Evolutionary conservation across 1,284 basidiomycete genomes (phyloP).

Genomic region (Leccinum griseonigrum): DNA sequence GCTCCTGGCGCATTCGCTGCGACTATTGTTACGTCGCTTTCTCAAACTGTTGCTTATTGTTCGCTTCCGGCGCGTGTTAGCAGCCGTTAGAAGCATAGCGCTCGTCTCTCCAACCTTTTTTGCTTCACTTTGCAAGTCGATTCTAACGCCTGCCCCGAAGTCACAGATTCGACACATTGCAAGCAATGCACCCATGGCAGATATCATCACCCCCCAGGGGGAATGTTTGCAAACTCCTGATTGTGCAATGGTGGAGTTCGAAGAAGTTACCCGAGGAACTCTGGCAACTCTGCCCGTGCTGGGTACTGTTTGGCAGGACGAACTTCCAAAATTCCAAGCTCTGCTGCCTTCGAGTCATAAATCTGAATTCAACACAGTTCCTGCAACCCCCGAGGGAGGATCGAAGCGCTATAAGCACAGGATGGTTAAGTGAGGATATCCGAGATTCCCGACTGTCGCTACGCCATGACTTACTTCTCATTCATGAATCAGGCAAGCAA

Average conservation of each 20-base stretch:
- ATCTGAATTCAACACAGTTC: background rate
- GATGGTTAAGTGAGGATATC: slow-evolving; percentile 3
- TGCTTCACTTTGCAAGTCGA: slow-evolving; percentile 10
- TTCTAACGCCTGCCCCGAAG: slow-evolving; percentile 1
- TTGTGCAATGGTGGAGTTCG: background rate
- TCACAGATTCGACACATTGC: background rate
- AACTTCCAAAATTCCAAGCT: background rate
- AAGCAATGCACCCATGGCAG: background rate
- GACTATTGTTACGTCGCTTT: background rate
- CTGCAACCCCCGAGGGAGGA: slow-evolving; percentile 15
- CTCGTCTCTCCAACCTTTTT: background rate
- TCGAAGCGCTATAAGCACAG: slow-evolving; percentile 16
- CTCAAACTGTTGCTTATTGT: slow-evolving; percentile 8
- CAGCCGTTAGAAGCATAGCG: slow-evolving; percentile 1
- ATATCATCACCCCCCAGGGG: background rate
- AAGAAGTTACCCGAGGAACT: background rate
- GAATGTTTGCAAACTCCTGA: background rate
- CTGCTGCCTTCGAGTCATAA: background rate
- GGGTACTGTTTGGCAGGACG: background rate
- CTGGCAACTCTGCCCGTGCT: slow-evolving; percentile 1
- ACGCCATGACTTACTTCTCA: background rate
- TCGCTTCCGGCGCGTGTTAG: slow-evolving; percentile 2
- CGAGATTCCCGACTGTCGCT: background rate
- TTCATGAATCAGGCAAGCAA: background rate
- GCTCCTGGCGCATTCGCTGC: background rate